Evolutionary conservation across 2,329 filamentous ascomycete genomes (phyloP), one percentile per base, ranked within the genome.

Genomic region (Thermothelomyces thermophilus): DNA sequence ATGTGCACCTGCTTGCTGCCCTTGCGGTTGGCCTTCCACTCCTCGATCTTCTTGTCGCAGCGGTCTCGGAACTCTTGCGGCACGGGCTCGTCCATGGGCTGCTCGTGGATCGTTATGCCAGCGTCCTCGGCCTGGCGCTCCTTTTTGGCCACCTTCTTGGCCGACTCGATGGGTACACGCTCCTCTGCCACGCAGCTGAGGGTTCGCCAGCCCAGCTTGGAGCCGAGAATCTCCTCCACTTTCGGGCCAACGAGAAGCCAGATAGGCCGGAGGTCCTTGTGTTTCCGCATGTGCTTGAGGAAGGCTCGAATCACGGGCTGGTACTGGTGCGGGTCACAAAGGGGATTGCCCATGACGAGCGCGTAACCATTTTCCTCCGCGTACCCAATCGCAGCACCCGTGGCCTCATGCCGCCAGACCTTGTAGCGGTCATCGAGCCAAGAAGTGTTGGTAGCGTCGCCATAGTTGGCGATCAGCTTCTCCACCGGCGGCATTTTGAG

Each of bases 381-480:
- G 63, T 87, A 96, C 10, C 89, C 87, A 30, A 95, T 77, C 5
- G 90, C 90, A 0, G 90, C 90, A 42, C 90, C 90, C 2, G 86
- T 91, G 30, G 72, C 66, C 19, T 78, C 70, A 63, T 95, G 88
- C 26, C 90, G 83, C 88, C 89, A 96, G 51, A 95, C 83, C 62
- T 87, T 77, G 66, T 90, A 95, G 6, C 89, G 83, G 6, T 90
- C 86, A 65, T 96, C 90, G 7, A 93, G 79, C 89, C 90, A 96
- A 0, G 89, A 93, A 0, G 90, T 96, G 63, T 95, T 94, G 42
- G 89, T 90, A 2, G 90, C 89, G 67, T 96, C 90, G 55, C 90
- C 90, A 60, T 96, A 96, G 67, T 96, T 96, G 63, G 89, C 89
- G 65, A 96, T 90, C 36, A 96, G 82, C 64, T 95, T 86, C 64